Evolutionary conservation across 768 basidiomycete species (phyloP).

Genomic region (Exsudoporus frostii): DNA sequence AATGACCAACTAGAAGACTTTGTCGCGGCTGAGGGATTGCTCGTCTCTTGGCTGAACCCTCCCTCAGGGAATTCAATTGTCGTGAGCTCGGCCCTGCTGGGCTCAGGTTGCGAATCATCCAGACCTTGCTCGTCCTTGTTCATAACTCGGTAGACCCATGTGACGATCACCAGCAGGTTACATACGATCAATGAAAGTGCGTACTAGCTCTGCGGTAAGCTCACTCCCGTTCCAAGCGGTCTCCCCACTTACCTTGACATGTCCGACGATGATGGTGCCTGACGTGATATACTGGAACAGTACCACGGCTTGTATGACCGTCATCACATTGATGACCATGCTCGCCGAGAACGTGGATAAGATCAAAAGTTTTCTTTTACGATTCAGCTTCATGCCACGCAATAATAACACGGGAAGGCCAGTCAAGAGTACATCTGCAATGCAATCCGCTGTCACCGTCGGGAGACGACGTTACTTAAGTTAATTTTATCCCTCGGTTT

Average conservation of each 20-base stretch:
- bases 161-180: not conserved
- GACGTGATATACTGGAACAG: not conserved
- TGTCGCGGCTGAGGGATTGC: not conserved
- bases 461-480: not conserved
- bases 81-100: not conserved
- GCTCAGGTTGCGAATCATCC: not conserved
- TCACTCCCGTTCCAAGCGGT: not conserved
- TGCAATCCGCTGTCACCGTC: not conserved
- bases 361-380: not conserved
- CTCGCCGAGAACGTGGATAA: not conserved
- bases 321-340: not conserved
- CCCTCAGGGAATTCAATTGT: not conserved
- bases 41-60: not conserved
- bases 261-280: not conserved
- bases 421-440: not conserved
- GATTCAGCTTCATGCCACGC: not conserved
- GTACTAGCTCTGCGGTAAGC: not conserved
- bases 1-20: slow-evolving; percentile 1
- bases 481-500: not conserved
- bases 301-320: not conserved
- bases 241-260: slow-evolving; percentile 3
- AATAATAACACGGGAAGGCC: slow-evolving; percentile 2
- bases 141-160: not conserved
- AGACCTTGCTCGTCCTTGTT: not conserved
- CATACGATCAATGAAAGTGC: not conserved